Base-by-base conservation (phyloP, 768 basidiomycete genomes). In the Leccinum boreale region DNA sequence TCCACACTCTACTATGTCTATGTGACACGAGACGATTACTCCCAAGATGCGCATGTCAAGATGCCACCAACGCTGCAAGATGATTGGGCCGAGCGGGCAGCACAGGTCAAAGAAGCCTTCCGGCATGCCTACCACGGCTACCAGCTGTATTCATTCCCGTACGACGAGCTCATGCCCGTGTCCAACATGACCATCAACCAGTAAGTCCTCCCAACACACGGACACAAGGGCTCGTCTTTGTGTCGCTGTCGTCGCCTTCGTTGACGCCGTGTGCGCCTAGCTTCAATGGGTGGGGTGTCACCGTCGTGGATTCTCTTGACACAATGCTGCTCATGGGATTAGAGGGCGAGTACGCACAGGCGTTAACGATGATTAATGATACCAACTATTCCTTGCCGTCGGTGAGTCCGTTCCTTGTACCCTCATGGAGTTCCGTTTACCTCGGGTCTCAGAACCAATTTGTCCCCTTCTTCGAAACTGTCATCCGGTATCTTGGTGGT, bases 401-500 rank as follows among this genome's bases (percentile, higher is more conserved):
- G 49, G 84, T 82, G 65, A 71, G 67, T 17, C 33, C 15, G 3
- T 42, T 29, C 23, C 15, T n/a, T 19, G 19, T 26, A 4, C 3
- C 48, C 23, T 33, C 33, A 7, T 5, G 12, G 24, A 12, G 24
- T 24, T 46, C 45, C 5, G 2, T 46, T 12, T 11, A 15, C 24
- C 15, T 5, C 4, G 17, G n/a, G 52, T 17, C 5, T 75, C 55
- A 55, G 62, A 70, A 61, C 72, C 62, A 51, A 75, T 68, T 14
- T 15, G 72, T 70, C 1, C 85, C 85, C 1, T 90, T 86, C 66
- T 91, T 90, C 61, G 89, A 95, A 75, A 94, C 92, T 0, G 83
- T 87, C 26, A 96, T 96, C 60, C 85, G 94, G 19, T 88, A 95
- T 63, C 85, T 97, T 1, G 94, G 94, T 3, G 94, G 94, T 3